Evolutionary conservation across 2,329 filamentous ascomycete species (phyloP), one percentile per base, ranked within the genome.

Genomic region (Colletotrichum karsti): DNA sequence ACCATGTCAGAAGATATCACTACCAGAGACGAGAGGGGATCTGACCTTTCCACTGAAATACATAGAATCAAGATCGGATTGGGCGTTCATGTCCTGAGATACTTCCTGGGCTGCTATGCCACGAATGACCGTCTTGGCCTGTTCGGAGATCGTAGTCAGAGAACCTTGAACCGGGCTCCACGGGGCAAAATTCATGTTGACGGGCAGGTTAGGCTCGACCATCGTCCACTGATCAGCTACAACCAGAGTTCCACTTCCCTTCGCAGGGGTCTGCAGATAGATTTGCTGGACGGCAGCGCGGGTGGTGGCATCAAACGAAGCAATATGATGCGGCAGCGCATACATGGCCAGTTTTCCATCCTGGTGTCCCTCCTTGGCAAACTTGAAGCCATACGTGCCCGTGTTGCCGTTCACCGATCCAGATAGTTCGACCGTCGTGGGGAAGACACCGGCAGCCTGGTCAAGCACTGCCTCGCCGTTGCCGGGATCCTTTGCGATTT

Each of bases 41-140:
- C 39, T 42, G 13, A 87, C 92, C 84, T 95, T 98, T 73, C 96
- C 96, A 72, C 92, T 93, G 78, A 92, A 98, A 79, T 98, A 98
- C 90, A 97, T 95, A 39, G 94, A 97, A 76, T 95, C 88, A 37
- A 93, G 83, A 70, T 96, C 88, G 5, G 90, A 89, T 74, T 96
- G 91, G 0, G 83, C 82, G n/a, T 83, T 79, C 79, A 98, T 93
- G 76, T 94, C 87, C 78, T 96, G 91, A 1, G 88, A 86, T 1
- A 97, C 82, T 77, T 99, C 96, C 20, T 84, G 86, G n/a, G 85
- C 83, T 1, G 93, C 92, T 8, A 90, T 83, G 2, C 85, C 82
- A 37, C 82, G 81, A 63, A 97, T 91, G 2, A 83, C 81, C 3
- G 84, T 77, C 72, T 90, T 88, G 1, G 89, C 87, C n/a, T 83